phyloP scores from a whole-genome alignment of 164 flowering plant species.

The Sextonia rubra region DNA sequence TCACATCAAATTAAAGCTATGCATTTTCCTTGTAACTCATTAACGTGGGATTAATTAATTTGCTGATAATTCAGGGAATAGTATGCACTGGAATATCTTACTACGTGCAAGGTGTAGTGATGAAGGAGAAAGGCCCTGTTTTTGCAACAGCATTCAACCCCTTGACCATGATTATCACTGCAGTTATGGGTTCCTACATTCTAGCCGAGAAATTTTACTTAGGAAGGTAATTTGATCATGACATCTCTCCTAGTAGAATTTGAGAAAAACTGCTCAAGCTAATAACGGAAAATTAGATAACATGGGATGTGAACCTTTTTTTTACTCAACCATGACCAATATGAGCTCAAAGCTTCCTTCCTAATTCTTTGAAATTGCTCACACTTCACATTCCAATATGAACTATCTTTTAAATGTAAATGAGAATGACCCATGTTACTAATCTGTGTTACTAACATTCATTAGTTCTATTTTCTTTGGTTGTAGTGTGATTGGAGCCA shows the following conservation, averaged over 20 bases:
- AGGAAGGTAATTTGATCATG: conserved; percentile 54
- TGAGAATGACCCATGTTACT: neutral
- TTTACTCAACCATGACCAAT: neutral
- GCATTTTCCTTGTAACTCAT: neutral
- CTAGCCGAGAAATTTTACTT: conserved; percentile 65
- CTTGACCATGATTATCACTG: conserved; percentile 75
- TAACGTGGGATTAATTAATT: neutral
- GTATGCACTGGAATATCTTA: conserved; percentile 82
- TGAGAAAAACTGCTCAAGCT: too few species aligned
- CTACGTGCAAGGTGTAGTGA: conserved; percentile 75
- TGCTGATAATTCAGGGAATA: conserved; percentile 46
- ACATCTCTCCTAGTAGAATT: neutral
- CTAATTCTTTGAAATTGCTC: too few species aligned
- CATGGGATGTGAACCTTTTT: too few species aligned
- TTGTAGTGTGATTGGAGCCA: conserved; percentile 47
- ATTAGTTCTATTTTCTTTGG: neutral
- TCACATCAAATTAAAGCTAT: neutral
- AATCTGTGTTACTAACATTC: neutral
- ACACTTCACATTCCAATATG: neutral
- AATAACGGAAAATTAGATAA: too few species aligned
- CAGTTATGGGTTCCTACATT: conserved; percentile 51
- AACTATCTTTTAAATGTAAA: neutral
- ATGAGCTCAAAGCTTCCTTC: neutral
- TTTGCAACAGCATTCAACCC: conserved; percentile 86
- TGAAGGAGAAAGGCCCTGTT: conserved; percentile 70